Percentiles rank a stretch among this genome's conserved stretches.
Evolutionary conservation across 768 basidiomycete species (phyloP).

Genomic region (Boletus coccyginus): DNA sequence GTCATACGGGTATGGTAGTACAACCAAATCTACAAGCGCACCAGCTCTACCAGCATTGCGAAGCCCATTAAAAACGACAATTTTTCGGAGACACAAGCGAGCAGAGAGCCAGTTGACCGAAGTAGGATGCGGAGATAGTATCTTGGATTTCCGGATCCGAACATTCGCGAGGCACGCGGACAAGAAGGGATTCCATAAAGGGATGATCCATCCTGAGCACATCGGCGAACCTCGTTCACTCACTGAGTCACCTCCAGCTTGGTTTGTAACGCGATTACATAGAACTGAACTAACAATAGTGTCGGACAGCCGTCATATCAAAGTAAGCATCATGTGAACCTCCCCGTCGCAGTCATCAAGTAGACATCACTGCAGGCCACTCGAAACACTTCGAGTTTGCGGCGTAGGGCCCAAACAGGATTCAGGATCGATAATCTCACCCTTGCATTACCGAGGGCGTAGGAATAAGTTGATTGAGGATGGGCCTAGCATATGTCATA

Average conservation of each 20-base stretch:
- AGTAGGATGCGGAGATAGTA: background rate
- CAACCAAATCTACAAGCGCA: background rate
- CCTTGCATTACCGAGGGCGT: background rate
- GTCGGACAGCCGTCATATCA: background rate
- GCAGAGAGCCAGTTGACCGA: background rate
- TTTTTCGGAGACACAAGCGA: background rate
- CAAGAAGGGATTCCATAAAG: slow-evolving; percentile 8
- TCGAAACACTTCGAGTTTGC: background rate
- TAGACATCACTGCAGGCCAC: background rate
- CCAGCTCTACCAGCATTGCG: background rate
- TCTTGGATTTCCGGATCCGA: slow-evolving; percentile 4
- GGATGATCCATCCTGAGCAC: background rate
- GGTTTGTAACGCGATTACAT: background rate
- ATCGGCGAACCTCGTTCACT: background rate
- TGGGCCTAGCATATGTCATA: slow-evolving; percentile 56
- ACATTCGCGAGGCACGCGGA: slow-evolving; percentile 24
- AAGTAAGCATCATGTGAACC: background rate
- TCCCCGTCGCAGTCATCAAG: background rate
- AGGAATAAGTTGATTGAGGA: slow-evolving; percentile 15
- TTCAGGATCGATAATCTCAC: background rate
- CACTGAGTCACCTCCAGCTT: background rate
- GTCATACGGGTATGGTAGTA: background rate
- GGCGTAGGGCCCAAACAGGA: background rate
- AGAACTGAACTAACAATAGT: background rate
- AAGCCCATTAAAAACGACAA: background rate